Percentiles rank a stretch among this genome's conserved stretches.
These are phyloP conservation scores for Trypanosomatidae sp. DNA, from an alignment of 208 protist species.

Conservation along the genomic window DNA sequence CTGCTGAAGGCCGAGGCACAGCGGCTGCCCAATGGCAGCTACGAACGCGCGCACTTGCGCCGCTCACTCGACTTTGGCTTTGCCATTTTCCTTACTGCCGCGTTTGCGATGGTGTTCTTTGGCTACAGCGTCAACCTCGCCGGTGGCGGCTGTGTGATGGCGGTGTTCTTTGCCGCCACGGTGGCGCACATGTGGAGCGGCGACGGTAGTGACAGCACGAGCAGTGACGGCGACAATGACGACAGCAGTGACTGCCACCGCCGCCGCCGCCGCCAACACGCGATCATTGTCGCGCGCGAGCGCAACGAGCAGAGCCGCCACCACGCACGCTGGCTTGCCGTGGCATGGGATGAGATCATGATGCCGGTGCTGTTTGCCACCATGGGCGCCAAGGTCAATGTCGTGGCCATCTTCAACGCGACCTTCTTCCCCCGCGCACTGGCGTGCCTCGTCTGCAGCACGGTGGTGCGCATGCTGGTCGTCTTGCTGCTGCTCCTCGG, in stretches of 20 bases:
- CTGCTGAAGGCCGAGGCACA: conserved; percentile 53
- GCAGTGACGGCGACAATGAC: too few relatives aligned
- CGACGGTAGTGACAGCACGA: too few relatives aligned
- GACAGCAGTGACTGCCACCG: too few relatives aligned
- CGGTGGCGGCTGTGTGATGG: conserved; percentile 57
- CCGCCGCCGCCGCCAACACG: too few relatives aligned
- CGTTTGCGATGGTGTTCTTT: conserved; percentile 51
- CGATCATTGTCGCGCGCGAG: conserved; percentile 19
- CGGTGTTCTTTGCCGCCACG: conserved; percentile 53
- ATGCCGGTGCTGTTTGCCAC: conserved; percentile 60
- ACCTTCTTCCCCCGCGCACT: conserved; percentile 60
- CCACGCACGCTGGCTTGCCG: conserved; percentile 40
- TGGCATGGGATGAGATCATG: conserved; percentile 58
- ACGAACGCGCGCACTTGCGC: conserved; percentile 40
- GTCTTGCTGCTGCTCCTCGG: conserved; percentile 40
- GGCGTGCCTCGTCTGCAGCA: conserved; percentile 39
- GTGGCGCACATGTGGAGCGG: conserved; percentile 57
- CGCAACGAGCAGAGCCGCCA: conserved; percentile 56
- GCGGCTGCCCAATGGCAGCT: conserved; percentile 50
- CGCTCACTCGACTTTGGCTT: conserved; percentile 35
- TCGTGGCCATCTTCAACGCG: conserved; percentile 43
- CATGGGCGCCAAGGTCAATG: conserved; percentile 55
- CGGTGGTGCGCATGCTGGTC: conserved; percentile 27
- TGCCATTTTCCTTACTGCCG: conserved; percentile 28
- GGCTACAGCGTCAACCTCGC: conserved; percentile 44